Conservation (phyloP, 768 basidiomycete genomes). For the Amanita inopinata region DNA sequence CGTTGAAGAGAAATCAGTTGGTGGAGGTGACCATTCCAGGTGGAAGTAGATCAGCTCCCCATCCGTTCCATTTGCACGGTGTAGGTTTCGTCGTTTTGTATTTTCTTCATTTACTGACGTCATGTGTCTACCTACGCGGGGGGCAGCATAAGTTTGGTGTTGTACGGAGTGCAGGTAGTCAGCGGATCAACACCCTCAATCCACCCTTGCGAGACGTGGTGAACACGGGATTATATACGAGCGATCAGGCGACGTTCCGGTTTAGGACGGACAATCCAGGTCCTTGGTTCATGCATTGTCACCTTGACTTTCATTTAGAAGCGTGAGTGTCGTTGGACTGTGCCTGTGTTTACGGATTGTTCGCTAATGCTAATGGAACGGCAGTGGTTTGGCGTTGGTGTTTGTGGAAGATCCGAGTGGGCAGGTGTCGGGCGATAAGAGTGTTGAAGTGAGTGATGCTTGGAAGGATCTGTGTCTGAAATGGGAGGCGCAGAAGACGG, state of each 20-base stretch:
- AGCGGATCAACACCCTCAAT: constrained; percentile 32
- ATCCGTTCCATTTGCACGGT: constrained; percentile 37
- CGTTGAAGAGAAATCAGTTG: constrained; percentile 30
- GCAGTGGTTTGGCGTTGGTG: constrained; percentile 6
- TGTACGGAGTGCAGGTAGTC: constrained; percentile 29
- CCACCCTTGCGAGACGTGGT: constrained; percentile 6
- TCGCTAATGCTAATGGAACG: background rate
- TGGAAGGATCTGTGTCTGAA: constrained; percentile 8
- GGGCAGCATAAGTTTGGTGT: constrained; percentile 27
- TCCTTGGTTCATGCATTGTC: constrained; percentile 9
- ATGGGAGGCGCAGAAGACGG: constrained; percentile 1
- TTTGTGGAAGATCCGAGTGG: constrained; percentile 7
- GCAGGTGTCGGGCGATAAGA: background rate
- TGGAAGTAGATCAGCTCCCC: constrained; percentile 24
- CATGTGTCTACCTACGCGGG: background rate
- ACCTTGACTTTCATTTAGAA: constrained; percentile 5
- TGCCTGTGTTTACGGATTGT: background rate
- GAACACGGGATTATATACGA: background rate
- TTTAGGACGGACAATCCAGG: constrained; percentile 9
- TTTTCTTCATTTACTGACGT: background rate
- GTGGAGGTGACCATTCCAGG: constrained; percentile 40
- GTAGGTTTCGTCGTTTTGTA: constrained; percentile 15
- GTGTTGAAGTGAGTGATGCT: background rate
- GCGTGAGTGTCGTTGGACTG: background rate
- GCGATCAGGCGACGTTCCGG: constrained; percentile 5